Base-by-base conservation (phyloP, 805 yeast species). In the Yamadazyma kitorensis region DNA sequence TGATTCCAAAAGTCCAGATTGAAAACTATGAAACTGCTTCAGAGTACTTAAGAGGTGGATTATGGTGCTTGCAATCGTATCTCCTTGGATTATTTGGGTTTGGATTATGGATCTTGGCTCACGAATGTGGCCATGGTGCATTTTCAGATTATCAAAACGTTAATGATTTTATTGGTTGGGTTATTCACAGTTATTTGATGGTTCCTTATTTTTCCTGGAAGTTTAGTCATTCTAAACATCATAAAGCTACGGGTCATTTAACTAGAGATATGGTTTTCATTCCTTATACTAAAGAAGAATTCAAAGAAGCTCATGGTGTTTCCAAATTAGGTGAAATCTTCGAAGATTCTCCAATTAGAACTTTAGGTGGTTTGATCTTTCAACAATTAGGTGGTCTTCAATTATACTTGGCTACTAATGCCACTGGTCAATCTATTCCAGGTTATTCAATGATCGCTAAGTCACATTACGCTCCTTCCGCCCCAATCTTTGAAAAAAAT, bases 151-250 rank as follows among this genome's bases (percentile, higher is more conserved):
- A 73, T 48, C 65, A 61, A 38, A 54, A 53, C 48, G 64, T 77
- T 33, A 77, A 77, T 48, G 80, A 76, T 51, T 51, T 68, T 17
- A 69, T 74, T 38, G 83, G 83, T 34, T 77, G 82, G 82, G 67
- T 73, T 18, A 54, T 77, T 31, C 82, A 77, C 52, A 74, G 80
- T 27, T 76, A 71, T 48, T 56, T 68, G 42, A 56, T 74, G 41
- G 80, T 76, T 35, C 83, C 82, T 18, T 77, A 73, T 54, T 77
- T 77, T 46, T 73, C 80, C 4, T 77, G 82, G 82, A 76, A 77
- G 49, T 76, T 62, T 49, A 63, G 74, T 33, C 83, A 77, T 48
- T 65, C 74, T 26, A 77, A 74, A 51, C 83, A 77, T 55, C 83
- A 77, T 55, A 75, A 77, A 59, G 77, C 77, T 28, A 77, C 82